Evolutionary conservation across 139 green algal species (phyloP), one percentile per base, ranked within the genome.

Genomic region (Closterium sp.): DNA sequence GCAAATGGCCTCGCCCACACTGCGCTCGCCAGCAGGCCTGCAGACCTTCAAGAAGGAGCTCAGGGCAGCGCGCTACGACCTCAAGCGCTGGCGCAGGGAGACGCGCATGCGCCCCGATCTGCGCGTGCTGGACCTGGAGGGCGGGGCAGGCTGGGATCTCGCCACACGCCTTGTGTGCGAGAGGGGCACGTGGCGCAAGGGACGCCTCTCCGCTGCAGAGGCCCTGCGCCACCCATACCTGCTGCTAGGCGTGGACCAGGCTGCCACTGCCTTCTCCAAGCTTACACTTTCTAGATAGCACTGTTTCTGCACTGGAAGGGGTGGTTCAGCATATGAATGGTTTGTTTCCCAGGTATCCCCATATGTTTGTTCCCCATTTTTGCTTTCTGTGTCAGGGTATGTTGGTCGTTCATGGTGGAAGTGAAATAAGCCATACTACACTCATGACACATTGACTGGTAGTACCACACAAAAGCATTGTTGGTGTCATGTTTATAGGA

Each of bases 181-280:
- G 24, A 79, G 93, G 5, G 92, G 92, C 9, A 17, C 70, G 17
- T 85, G 95, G 24, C 30, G 31, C 22, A 62, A 73, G 4, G 95
- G 95, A 73, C 90, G 95, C 2, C 87, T 95, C 31, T 91, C 87
- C 9, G 89, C 86, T n/a, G 73, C 32, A 1, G 70, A 90, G 31
- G 95, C 95, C 27, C 91, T 95, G 79, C 29, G 92, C 45, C 95
- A 96, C 70, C 93, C 91, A 31, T 96, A 95, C 86, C 93, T 96
- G n/a, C 73, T 95, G 1, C 34, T 94, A 29, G 92, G 86, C 28
- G 62, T 30, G 30, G 92, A 94, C 85, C 88, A 93, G 85, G 88
- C 88, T n/a, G 85, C 90, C 28, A 85, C 73, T 29, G 50, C 87
- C 34, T n/a, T 93, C 19, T 93, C 90, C 27, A 92, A 92, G 70